These are phyloP conservation scores for Trichothecium roseum DNA, from an alignment of 2,329 filamentous ascomycete species.

Conservation along the genomic window DNA sequence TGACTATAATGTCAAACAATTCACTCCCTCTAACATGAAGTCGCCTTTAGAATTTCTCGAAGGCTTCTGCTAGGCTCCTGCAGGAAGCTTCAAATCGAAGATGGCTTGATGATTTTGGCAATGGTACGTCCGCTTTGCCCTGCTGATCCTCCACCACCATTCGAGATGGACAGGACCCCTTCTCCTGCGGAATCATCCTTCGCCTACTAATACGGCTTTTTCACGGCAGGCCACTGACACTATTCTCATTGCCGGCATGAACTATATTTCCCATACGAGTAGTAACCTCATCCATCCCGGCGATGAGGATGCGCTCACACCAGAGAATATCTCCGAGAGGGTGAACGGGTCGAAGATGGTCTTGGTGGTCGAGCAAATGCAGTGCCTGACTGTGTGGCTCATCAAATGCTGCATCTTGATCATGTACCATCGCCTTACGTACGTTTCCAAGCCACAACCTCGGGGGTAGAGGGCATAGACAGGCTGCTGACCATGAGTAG, in stretches of 20 bases:
- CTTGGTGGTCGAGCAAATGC: constrained; percentile 50
- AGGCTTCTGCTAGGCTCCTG: constrained; percentile 29
- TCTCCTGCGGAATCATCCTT: constrained; percentile 14
- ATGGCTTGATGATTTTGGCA: constrained; percentile 43
- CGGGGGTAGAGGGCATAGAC: not conserved
- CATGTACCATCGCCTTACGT: constrained; percentile 46
- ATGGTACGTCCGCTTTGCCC: constrained; percentile 30
- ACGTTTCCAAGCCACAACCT: constrained; percentile 9
- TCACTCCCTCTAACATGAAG: too few species aligned
- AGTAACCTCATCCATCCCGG: constrained; percentile 46
- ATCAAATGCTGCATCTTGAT: constrained; percentile 47
- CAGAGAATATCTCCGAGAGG: constrained; percentile 28
- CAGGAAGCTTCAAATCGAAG: constrained; percentile 37
- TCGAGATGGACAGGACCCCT: constrained; percentile 1
- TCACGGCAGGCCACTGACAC: constrained; percentile 36
- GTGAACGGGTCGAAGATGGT: constrained; percentile 50
- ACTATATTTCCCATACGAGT: constrained; percentile 42
- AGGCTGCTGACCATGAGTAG: constrained; percentile 12
- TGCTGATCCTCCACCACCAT: not conserved
- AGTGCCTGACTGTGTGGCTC: constrained; percentile 46
- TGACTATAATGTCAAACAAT: too few species aligned
- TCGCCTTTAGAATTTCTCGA: constrained; percentile 19
- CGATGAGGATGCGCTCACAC: constrained; percentile 33
- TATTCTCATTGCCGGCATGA: constrained; percentile 41
- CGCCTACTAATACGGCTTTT: too few species aligned